These are phyloP conservation scores for Tolypocladium pustulatum DNA, from an alignment of 2,329 filamentous ascomycete species.

Conservation along the genomic window DNA sequence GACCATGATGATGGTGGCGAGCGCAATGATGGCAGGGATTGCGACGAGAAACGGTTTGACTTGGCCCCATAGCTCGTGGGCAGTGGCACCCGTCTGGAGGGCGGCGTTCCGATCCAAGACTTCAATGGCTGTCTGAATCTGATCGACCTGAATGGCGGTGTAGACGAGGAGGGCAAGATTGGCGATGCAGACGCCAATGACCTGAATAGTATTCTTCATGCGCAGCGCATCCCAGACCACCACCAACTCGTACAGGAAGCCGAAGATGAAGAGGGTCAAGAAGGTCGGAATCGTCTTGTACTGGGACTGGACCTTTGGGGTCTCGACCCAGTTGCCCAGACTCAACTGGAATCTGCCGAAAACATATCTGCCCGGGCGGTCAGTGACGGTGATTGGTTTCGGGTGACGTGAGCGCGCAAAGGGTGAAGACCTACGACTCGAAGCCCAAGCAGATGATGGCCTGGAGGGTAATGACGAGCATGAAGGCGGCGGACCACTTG, in stretches of 20 bases:
- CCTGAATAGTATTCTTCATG: constrained; percentile 95
- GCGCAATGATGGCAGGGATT: constrained; percentile 72
- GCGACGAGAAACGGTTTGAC: constrained; percentile 72
- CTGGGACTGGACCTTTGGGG: constrained; percentile 33
- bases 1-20: constrained; percentile 62
- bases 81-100: constrained; percentile 26
- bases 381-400: constrained; percentile 7
- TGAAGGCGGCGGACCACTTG: constrained; percentile 81
- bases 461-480: constrained; percentile 63
- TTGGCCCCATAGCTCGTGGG: constrained; percentile 50
- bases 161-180: constrained; percentile 90
- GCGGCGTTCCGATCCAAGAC: constrained; percentile 34
- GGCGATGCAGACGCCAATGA: constrained; percentile 89
- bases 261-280: constrained; percentile 92
- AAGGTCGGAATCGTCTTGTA: constrained; percentile 82
- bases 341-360: constrained; percentile 76
- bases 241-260: constrained; percentile 83
- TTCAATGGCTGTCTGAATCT: constrained; percentile 66
- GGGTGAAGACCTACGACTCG: constrained; percentile 59
- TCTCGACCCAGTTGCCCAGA: constrained; percentile 31
- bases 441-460: constrained; percentile 71
- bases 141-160: constrained; percentile 83
- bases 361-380: constrained; percentile 55
- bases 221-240: constrained; percentile 89
- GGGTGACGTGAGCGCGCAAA: not conserved